phyloP scores from a whole-genome alignment of 495 filamentous ascomycete species.

The Penicillium cataractarum region DNA sequence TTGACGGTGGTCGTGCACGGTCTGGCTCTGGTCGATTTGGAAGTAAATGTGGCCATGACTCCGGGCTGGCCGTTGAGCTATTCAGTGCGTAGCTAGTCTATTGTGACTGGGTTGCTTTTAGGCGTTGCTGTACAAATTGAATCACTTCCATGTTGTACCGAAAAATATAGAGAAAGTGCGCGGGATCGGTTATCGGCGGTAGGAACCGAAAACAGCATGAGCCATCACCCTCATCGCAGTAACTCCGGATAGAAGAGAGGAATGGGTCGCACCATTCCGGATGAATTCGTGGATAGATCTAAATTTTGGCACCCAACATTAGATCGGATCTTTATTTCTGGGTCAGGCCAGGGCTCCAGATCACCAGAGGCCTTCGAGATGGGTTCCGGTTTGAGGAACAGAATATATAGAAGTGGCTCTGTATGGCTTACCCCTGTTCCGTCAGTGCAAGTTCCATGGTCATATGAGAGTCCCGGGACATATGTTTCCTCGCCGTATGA shows the following conservation, averaged over 20 bases:
- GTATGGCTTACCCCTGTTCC: slow-evolving; percentile 29
- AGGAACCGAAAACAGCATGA: slow-evolving; percentile 25
- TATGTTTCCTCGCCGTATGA: slow-evolving; percentile 35
- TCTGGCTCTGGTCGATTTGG: neutral
- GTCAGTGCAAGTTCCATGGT: slow-evolving; percentile 29
- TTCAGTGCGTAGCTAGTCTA: neutral
- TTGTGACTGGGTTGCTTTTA: slow-evolving; percentile 10
- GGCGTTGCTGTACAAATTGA: slow-evolving; percentile 19
- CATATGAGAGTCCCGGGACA: slow-evolving; percentile 25
- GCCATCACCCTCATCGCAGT: slow-evolving; percentile 30
- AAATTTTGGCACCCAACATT: neutral
- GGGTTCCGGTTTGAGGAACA: neutral
- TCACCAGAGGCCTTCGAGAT: neutral
- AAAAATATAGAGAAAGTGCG: slow-evolving; percentile 24
- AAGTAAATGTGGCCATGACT: neutral
- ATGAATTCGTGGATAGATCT: slow-evolving; percentile 32
- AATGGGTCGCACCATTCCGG: slow-evolving; percentile 27
- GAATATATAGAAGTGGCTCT: neutral
- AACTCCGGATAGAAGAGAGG: slow-evolving; percentile 21
- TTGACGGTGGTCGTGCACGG: neutral
- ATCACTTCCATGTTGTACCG: slow-evolving; percentile 25
- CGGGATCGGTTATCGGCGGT: slow-evolving; percentile 1
- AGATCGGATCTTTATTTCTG: neutral
- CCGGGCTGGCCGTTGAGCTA: neutral
- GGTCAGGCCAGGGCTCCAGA: neutral